These are phyloP conservation scores for Coniochaeta pulveracea DNA, from an alignment of 2,329 filamentous ascomycete genomes.

Conservation along the genomic window DNA sequence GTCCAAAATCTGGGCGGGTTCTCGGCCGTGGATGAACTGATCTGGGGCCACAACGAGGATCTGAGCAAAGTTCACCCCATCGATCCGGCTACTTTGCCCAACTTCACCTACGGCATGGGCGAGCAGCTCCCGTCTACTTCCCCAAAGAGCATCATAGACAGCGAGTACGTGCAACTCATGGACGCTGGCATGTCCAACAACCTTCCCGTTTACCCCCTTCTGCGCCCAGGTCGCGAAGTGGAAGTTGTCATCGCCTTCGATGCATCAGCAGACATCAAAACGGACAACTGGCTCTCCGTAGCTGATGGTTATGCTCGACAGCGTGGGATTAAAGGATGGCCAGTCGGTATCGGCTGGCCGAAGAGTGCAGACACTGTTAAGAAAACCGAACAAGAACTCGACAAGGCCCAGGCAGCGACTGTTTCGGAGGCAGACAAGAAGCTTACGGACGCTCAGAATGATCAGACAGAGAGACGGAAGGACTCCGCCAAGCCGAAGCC, in stretches of 20 bases:
- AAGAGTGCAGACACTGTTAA: constrained; percentile 44
- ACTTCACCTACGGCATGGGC: constrained; percentile 76
- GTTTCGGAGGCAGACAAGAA: constrained; percentile 51
- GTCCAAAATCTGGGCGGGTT: constrained; percentile 67
- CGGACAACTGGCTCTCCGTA: constrained; percentile 92
- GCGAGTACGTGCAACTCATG: constrained; percentile 72
- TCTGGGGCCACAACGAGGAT: constrained; percentile 73
- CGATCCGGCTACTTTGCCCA: constrained; percentile 81
- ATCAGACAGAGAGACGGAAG: constrained; percentile 26
- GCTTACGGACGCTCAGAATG: constrained; percentile 45
- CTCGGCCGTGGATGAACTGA: constrained; percentile 65
- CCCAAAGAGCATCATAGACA: constrained; percentile 64
- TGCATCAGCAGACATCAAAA: constrained; percentile 83
- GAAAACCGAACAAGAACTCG: constrained; percentile 53
- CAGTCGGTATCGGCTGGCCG: constrained; percentile 89
- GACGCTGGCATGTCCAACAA: constrained; percentile 99
- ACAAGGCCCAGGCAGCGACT: constrained; percentile 52
- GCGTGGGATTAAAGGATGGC: constrained; percentile 88
- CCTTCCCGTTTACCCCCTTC: constrained; percentile 84
- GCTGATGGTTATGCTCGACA: constrained; percentile 88
- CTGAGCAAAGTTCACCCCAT: constrained; percentile 90
- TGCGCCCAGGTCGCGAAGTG: constrained; percentile 77
- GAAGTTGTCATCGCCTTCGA: constrained; percentile 91
- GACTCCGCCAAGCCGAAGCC: constrained; percentile 14
- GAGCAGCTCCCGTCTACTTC: constrained; percentile 62